Conservation (phyloP, 495 filamentous ascomycete species). For the Neurospora tetrasperma region DNA sequence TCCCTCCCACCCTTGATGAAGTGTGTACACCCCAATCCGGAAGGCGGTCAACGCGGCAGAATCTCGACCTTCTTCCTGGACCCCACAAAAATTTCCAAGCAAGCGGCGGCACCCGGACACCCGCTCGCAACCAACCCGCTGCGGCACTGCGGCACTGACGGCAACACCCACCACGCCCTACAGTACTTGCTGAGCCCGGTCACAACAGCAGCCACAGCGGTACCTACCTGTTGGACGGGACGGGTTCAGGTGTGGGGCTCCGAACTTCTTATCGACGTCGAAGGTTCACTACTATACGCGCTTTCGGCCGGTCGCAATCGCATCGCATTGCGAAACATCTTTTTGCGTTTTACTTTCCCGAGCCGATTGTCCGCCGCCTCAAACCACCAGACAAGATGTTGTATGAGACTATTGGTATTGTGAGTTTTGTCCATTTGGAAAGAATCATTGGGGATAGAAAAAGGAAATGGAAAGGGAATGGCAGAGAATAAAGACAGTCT, state of each 20-base stretch:
- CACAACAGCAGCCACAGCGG: not conserved
- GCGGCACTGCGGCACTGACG: not conserved
- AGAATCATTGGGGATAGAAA: too few relatives aligned
- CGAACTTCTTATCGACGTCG: not conserved
- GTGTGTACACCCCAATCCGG: not conserved
- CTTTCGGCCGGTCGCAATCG: not conserved
- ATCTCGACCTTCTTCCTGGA: not conserved
- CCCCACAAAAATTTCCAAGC: not conserved
- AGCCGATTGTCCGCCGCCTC: not conserved
- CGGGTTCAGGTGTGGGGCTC: not conserved
- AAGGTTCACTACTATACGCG: not conserved
- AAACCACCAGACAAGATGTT: constrained; percentile 52
- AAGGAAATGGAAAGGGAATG: too few relatives aligned
- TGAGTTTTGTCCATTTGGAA: too few relatives aligned
- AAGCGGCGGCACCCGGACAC: not conserved
- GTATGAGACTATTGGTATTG: constrained; percentile 94
- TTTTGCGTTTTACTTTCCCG: not conserved
- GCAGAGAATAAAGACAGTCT: not conserved
- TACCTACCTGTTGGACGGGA: not conserved
- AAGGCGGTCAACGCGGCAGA: not conserved
- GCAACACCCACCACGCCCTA: not conserved
- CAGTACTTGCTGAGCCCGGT: not conserved
- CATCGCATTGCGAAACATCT: not conserved
- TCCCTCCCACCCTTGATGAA: not conserved
- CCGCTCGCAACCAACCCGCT: not conserved